Base-by-base conservation (phyloP, 1,284 basidiomycete genomes). In the Apiotrichum akiyoshidainum region DNA sequence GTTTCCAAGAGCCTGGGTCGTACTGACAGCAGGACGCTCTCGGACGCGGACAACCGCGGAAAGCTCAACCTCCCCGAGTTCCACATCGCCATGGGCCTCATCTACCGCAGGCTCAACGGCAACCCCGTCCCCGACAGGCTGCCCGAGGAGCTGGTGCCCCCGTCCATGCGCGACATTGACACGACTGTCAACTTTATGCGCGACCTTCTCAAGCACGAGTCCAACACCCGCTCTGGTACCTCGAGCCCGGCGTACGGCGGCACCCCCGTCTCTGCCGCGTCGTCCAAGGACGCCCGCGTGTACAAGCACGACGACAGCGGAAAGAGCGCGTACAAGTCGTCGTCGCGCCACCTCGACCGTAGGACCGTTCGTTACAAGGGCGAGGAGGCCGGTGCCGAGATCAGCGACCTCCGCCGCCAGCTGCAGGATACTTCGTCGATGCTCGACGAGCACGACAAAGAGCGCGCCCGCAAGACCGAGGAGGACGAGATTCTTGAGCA, bases 81-180 rank as follows among this genome's bases (percentile, higher is more conserved):
- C 77, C 93, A 99, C 74, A 90, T 98, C 56, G 96, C 95, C 1
- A 99, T 99, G 95, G 94, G 91, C 60, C 82, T 99, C 57, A 97
- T 99, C 73, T 98, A 95, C 79, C 87, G 95, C 70, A 92, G 85
- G 45, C 81, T 97, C 44, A 97, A 96, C 74, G 95, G 96, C 11
- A 95, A 92, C 76, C 85, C 87, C 4, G 85, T 99, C 47, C 96
- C 96, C 1, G 87, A 91, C 41, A 81, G 84, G 54, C 85, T 98
- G 0, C 95, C 95, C 1, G 78, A 85, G 9, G 96, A 99, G 78
- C 86, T 99, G 49, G 82, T 94, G 6, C 96, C 95, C 0, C 91
- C 94, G 0, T 99, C 95, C 0, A 86, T 91, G 59, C 85, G 88
- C 39, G 93, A 97, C 74, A 87, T 99, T 42, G 90, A 90, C 74